Conservation (phyloP, 2,329 filamentous ascomycete species). For the Byssoonygena ceratinophila region DNA sequence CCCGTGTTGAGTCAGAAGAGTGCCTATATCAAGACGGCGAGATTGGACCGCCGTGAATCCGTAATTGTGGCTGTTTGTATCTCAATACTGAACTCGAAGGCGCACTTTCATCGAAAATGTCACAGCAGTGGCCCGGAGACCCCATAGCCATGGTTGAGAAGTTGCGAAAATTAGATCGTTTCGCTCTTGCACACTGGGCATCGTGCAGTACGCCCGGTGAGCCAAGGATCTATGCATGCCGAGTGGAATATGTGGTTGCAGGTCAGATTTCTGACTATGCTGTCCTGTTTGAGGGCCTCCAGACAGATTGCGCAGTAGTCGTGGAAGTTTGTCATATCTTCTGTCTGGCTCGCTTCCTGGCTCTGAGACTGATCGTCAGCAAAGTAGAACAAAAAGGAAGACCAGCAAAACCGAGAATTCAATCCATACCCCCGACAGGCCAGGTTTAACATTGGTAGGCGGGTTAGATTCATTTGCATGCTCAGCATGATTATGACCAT, state of each 20-base stretch:
- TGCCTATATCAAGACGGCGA: too few species aligned
- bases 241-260: slow-evolving; percentile 7
- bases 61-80: too few species aligned
- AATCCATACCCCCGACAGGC: not conserved
- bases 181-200: slow-evolving; percentile 8
- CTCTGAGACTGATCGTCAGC: not conserved
- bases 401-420: not conserved
- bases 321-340: not conserved
- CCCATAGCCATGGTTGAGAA: too few species aligned
- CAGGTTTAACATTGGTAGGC: not conserved
- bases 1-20: not conserved
- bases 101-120: too few species aligned
- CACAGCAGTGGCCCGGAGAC: too few species aligned
- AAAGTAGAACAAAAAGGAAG: not conserved
- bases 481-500: not conserved
- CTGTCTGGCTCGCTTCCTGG: not conserved
- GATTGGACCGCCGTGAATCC: too few species aligned
- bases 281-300: not conserved
- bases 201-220: not conserved
- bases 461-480: not conserved
- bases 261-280: not conserved
- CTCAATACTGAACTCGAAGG: too few species aligned
- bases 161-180: not conserved
- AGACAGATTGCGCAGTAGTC: slow-evolving; percentile 7
- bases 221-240: slow-evolving; percentile 6